Percentiles rank a stretch among this genome's conserved stretches.
Evolutionary conservation across 768 basidiomycete genomes (phyloP).

Genomic region (Sistotremastrum niveocremeum): DNA sequence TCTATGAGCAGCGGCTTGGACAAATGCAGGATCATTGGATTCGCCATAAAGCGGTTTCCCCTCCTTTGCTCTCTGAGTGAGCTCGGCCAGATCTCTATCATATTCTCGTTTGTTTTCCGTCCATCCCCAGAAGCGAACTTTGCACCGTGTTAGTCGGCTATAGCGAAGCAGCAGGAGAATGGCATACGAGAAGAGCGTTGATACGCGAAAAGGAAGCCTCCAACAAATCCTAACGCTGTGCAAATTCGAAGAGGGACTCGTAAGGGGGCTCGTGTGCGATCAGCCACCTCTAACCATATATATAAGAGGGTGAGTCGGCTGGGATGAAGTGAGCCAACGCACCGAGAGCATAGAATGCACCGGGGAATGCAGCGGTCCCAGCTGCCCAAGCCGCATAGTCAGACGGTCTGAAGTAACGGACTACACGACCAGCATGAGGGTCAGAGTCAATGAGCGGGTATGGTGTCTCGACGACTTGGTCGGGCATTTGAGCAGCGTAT

Average conservation of each 20-base stretch:
- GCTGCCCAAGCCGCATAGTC: slow-evolving; percentile 83
- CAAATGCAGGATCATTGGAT: slow-evolving; percentile 70
- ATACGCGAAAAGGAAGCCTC: slow-evolving; percentile 89
- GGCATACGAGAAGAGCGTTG: slow-evolving; percentile 49
- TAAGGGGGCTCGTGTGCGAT: slow-evolving; percentile 25
- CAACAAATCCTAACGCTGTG: slow-evolving; percentile 71
- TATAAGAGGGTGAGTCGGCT: slow-evolving; percentile 1
- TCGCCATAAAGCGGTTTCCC: slow-evolving; percentile 83
- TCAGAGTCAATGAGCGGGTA: slow-evolving; percentile 92
- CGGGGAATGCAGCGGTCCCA: slow-evolving; percentile 69
- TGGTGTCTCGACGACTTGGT: slow-evolving; percentile 44
- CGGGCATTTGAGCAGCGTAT: slow-evolving; percentile 16
- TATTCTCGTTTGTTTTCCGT: slow-evolving; percentile 77
- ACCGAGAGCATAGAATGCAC: slow-evolving; percentile 77
- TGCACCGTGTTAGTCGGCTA: not conserved
- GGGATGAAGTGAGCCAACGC: slow-evolving; percentile 17
- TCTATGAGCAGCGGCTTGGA: slow-evolving; percentile 73
- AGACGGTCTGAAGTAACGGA: slow-evolving; percentile 76
- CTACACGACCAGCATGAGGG: slow-evolving; percentile 76
- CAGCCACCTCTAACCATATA: slow-evolving; percentile 26
- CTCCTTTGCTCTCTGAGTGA: slow-evolving; percentile 56
- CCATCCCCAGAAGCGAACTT: slow-evolving; percentile 95
- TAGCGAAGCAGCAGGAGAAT: slow-evolving; percentile 7
- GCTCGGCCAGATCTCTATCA: slow-evolving; percentile 61
- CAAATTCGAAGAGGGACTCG: slow-evolving; percentile 36